Conservation (phyloP, 2,329 filamentous ascomycete genomes). For the Fusarium sp. region DNA sequence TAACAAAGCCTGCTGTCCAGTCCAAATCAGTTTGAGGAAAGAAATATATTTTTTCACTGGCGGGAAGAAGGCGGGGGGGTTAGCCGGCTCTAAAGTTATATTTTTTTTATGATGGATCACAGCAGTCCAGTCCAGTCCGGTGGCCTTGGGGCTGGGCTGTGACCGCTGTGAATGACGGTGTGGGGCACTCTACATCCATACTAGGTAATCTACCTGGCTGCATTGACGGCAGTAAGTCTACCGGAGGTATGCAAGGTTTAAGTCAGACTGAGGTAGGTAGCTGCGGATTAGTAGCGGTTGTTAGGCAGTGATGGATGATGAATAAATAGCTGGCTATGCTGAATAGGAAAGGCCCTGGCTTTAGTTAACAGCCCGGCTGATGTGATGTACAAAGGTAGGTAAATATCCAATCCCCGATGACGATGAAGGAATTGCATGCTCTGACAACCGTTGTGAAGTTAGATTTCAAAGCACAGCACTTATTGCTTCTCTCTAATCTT, state of each 20-base stretch:
- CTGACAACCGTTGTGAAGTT: background rate
- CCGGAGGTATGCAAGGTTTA: background rate
- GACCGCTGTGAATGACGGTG: constrained; percentile 37
- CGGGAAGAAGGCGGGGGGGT: constrained; percentile 13
- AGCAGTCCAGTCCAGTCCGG: constrained; percentile 23
- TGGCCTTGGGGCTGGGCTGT: constrained; percentile 42
- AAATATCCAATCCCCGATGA: background rate
- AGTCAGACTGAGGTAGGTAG: background rate
- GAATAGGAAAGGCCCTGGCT: background rate
- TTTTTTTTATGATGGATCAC: constrained; percentile 30
- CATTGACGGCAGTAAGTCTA: background rate
- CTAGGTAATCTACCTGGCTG: background rate
- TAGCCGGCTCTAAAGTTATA: constrained; percentile 21
- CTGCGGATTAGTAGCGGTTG: background rate
- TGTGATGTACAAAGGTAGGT: background rate
- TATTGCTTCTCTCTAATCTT: background rate
- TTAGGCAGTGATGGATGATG: background rate
- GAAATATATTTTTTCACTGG: constrained; percentile 16
- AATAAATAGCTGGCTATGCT: background rate
- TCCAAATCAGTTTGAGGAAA: constrained; percentile 4
- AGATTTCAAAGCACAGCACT: background rate
- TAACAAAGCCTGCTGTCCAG: constrained; percentile 25
- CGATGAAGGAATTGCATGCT: background rate
- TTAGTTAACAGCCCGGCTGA: background rate
- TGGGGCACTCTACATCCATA: constrained; percentile 36